Evolutionary conservation across 352 stramenopile species (phyloP), one percentile per base, ranked within the genome.

Genomic region (Thalassiosira oceanica): DNA sequence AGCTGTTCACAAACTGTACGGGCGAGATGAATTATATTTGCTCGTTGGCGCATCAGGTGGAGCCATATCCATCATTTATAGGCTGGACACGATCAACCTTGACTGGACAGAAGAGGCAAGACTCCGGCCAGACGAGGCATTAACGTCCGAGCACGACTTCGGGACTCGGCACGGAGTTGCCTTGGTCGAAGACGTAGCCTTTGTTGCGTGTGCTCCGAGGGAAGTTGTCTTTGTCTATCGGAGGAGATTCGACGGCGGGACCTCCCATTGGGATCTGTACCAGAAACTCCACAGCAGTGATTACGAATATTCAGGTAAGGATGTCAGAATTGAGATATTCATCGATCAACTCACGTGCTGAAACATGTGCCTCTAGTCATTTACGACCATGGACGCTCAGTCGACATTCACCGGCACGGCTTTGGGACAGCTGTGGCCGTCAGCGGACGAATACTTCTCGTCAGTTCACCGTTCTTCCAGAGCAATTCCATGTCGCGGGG

Each of bases 351-450:
- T n/a, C n/a, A n/a, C n/a, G n/a, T n/a, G n/a, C n/a, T n/a, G n/a
- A n/a, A n/a, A n/a, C n/a, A n/a, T n/a, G n/a, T n/a, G n/a, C n/a
- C n/a, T n/a, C n/a, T 46, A 36, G 77, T 92, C 50, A 83, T 91
- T 0, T 90, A 74, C 63, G 74, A 60, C 13, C 43, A 69, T 16
- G 52, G 43, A 15, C 67, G 95, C 6, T 73, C 94, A 13, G 69
- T 76, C 2, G 58, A 58, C 49, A 78, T 96, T 48, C 93, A 97
- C 66, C 49, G 63, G 2, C 94, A 97, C 72, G 82, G 83, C 6
- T 97, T 97, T 74, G 94, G 94, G 1, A 61, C 83, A 10, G 76
- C 93, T 10, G 63, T 97, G 3, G 88, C 91, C n/a, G 73, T 96
- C 26, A 85, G 90, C 55, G 74, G 74, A 1, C 88, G 94, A 28